These are phyloP conservation scores for Ophiostoma sp. DNA, from an alignment of 2,329 filamentous ascomycete species.

Conservation along the genomic window DNA sequence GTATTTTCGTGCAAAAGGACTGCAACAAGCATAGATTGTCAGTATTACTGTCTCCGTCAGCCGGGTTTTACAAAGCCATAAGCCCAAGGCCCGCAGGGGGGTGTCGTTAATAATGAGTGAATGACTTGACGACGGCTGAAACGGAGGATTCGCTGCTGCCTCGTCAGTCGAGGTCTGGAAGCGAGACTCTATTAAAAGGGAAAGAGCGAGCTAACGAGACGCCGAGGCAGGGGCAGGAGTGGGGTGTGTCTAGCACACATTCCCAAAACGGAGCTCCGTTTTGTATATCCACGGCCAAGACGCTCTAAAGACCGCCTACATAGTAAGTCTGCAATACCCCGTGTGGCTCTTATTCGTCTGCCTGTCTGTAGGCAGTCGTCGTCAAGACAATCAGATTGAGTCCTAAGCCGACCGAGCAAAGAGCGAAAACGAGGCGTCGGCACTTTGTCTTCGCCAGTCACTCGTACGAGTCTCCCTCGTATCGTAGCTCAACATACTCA, in stretches of 20 bases:
- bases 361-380: not conserved
- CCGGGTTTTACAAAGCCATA: conserved; percentile 24
- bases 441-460: not conserved
- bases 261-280: not conserved
- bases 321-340: not conserved
- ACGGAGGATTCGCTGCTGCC: conserved; percentile 16
- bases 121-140: conserved; percentile 3
- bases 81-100: conserved; percentile 20
- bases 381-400: not conserved
- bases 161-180: conserved; percentile 9
- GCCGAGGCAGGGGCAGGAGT: not conserved
- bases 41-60: conserved; percentile 18
- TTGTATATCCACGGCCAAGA: not conserved
- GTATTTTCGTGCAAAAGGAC: conserved; percentile 24
- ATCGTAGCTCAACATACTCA: not conserved
- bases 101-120: conserved; percentile 6
- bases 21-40: not conserved
- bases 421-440: conserved; percentile 10
- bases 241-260: not conserved
- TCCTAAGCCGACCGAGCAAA: not conserved
- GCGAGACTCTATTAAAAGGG: not conserved
- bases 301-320: not conserved
- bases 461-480: not conserved
- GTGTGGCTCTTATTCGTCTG: conserved; percentile 7
- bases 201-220: conserved; percentile 10